Evolutionary conservation across 306 rosid genomes (phyloP).

Genomic region (Astragalus membranaceus): DNA sequence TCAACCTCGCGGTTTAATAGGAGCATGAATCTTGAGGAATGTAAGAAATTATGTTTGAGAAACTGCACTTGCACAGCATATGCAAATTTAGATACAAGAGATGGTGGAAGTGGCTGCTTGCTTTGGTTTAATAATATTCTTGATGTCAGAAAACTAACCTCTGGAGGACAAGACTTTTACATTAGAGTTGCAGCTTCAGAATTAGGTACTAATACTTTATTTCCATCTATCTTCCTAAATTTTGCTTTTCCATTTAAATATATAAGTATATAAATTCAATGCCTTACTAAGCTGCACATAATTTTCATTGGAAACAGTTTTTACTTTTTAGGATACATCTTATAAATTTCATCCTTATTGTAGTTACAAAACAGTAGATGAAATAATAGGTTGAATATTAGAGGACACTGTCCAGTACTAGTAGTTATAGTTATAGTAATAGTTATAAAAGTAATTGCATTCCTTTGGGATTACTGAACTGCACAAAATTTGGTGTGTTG

Average conservation of each 20-base stretch:
- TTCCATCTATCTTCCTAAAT: not conserved
- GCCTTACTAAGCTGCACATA: not conserved
- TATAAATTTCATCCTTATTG: not conserved
- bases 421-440: too few species aligned
- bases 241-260: not conserved
- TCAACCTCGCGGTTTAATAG: slow-evolving; percentile 20
- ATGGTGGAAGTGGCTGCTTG: slow-evolving; percentile 40
- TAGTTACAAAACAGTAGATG: not conserved
- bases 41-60: slow-evolving; percentile 20
- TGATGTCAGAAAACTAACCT: slow-evolving; percentile 10
- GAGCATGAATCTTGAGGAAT: slow-evolving; percentile 20
- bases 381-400: not conserved
- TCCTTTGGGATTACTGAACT: not conserved
- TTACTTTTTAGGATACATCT: not conserved
- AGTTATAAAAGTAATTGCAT: too few species aligned
- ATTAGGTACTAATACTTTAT: slow-evolving; percentile 12
- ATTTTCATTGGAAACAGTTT: not conserved
- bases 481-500: not conserved
- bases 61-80: slow-evolving; percentile 35
- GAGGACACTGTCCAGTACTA: not conserved
- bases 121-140: slow-evolving; percentile 32
- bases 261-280: not conserved
- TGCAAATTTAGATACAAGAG: slow-evolving; percentile 23
- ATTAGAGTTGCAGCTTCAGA: slow-evolving; percentile 29
- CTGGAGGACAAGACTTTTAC: slow-evolving; percentile 33